A percentile compares a stretch with the other conserved stretches of the same genome.
Evolutionary conservation across 1,284 basidiomycete species (phyloP).

Genomic region (Ustilago sp.): DNA sequence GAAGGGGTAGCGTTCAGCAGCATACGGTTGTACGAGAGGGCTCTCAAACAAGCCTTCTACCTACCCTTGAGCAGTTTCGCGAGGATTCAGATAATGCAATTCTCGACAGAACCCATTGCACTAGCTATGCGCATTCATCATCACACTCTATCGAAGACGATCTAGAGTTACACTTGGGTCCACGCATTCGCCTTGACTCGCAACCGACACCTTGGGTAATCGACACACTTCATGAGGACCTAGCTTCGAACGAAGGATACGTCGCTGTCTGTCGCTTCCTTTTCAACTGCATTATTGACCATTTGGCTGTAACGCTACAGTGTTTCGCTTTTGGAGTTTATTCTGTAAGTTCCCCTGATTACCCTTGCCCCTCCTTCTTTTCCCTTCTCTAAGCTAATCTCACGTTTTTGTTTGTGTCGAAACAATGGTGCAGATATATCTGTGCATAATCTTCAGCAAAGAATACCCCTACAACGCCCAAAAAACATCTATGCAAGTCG

Average conservation of each 20-base stretch:
- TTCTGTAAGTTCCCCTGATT: slow-evolving; percentile 21
- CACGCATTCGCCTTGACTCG: slow-evolving; percentile 2
- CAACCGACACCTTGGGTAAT: slow-evolving; percentile 4
- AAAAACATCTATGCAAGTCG: slow-evolving; percentile 7
- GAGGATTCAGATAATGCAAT: background rate
- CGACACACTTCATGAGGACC: slow-evolving; percentile 18
- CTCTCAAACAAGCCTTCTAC: background rate
- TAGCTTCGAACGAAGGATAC: slow-evolving; percentile 33
- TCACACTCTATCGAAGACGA: background rate
- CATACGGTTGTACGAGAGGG: background rate
- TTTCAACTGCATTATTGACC: slow-evolving; percentile 44
- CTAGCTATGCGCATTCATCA: background rate
- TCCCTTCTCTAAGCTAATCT: background rate
- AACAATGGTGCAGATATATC: slow-evolving; percentile 10
- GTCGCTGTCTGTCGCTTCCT: slow-evolving; percentile 33
- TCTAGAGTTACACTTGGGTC: slow-evolving; percentile 9
- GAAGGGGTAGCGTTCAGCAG: background rate
- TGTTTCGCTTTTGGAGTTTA: slow-evolving; percentile 21
- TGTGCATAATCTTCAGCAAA: background rate
- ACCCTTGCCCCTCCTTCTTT: background rate
- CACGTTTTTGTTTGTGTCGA: background rate
- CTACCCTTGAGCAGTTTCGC: too few relatives aligned
- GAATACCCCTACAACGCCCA: slow-evolving; percentile 13
- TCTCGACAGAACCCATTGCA: background rate
- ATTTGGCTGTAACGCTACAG: slow-evolving; percentile 28